A percentile compares a stretch with the other conserved stretches of the same genome.
Evolutionary conservation across 192 early-diverging fungal genomes (phyloP).

Genomic region (Globomyces pollinis-pini): DNA sequence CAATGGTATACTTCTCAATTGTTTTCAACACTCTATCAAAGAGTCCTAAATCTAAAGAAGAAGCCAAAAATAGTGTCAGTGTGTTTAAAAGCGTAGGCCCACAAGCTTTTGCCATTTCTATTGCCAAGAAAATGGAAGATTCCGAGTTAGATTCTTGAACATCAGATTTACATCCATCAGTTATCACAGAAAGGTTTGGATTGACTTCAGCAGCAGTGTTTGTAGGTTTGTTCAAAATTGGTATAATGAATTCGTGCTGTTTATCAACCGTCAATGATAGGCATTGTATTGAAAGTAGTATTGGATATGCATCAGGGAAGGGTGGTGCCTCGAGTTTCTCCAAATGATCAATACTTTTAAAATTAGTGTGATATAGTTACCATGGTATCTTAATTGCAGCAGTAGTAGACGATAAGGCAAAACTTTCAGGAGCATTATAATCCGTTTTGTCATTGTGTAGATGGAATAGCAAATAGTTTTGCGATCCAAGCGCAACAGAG

Average conservation of each 20-base stretch:
- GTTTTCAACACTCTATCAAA: constrained; percentile 65
- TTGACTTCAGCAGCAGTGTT: constrained; percentile 5
- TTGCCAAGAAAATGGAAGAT: constrained; percentile 48
- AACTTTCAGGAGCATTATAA: not conserved
- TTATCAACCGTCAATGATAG: constrained; percentile 64
- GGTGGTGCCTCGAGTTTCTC: constrained; percentile 87
- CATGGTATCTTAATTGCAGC: not conserved
- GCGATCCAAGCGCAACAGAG: constrained; percentile 21
- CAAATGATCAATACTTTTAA: constrained; percentile 72
- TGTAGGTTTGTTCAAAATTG: constrained; percentile 20
- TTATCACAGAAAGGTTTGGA: constrained; percentile 19
- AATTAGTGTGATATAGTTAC: constrained; percentile 27
- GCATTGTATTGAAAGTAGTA: constrained; percentile 67
- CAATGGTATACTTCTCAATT: constrained; percentile 65
- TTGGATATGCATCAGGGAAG: constrained; percentile 83
- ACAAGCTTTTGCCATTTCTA: constrained; percentile 69
- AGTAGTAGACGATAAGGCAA: not conserved
- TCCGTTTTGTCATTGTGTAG: too few species aligned
- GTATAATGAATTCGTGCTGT: constrained; percentile 57
- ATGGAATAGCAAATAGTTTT: constrained; percentile 7
- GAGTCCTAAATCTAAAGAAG: constrained; percentile 74
- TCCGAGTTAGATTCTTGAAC: constrained; percentile 3
- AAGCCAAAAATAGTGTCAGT: constrained; percentile 65
- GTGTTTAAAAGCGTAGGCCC: constrained; percentile 75
- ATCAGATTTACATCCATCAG: constrained; percentile 14